phyloP scores from a whole-genome alignment of 176 grass and related monocot species.

The Oryza meyeriana region DNA sequence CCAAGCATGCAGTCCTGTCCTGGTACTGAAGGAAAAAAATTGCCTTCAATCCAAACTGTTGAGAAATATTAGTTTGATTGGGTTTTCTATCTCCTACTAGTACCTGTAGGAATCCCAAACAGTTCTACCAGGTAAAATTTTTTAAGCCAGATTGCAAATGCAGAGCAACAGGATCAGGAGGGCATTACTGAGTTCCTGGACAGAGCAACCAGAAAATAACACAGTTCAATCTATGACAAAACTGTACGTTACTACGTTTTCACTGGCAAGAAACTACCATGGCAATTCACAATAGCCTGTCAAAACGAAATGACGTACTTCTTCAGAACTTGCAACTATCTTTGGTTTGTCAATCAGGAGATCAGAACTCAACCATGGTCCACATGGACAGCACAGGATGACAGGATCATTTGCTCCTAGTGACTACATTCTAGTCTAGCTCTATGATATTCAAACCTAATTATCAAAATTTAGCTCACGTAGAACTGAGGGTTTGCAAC shows the following conservation, averaged over 20 bases:
- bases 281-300: neutral
- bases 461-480: constrained; percentile 12
- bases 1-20: too few species aligned
- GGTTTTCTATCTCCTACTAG: too few species aligned
- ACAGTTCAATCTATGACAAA: neutral
- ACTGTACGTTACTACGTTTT: too few species aligned
- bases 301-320: neutral
- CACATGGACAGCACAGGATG: neutral
- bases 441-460: neutral
- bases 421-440: neutral
- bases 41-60: too few species aligned
- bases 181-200: neutral
- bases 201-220: neutral
- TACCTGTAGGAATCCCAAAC: too few species aligned
- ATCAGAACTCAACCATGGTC: neutral
- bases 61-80: too few species aligned
- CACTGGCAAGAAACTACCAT: neutral
- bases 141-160: too few species aligned
- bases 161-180: neutral
- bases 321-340: neutral
- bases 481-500: neutral
- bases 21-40: too few species aligned
- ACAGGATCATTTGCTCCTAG: neutral
- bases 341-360: neutral
- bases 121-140: too few species aligned